phyloP scores from a whole-genome alignment of 495 filamentous ascomycete species.

The Lineolata rhizophorae region DNA sequence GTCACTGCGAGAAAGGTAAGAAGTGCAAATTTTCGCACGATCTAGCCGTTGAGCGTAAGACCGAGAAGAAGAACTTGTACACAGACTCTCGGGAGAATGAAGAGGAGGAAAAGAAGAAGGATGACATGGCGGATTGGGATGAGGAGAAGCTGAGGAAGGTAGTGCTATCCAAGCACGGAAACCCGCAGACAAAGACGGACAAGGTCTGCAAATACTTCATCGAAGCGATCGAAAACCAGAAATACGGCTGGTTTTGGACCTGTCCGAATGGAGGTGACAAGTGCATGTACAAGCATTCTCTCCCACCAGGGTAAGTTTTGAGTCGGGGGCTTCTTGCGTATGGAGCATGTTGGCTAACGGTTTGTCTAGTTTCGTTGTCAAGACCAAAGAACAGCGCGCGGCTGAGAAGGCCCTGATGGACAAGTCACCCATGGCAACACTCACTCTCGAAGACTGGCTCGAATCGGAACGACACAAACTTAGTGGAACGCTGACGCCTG shows the following conservation, averaged over 20 bases:
- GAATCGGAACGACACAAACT: constrained; percentile 89
- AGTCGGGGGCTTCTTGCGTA: neutral
- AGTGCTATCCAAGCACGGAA: constrained; percentile 87
- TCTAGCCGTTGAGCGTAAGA: constrained; percentile 66
- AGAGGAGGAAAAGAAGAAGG: constrained; percentile 50
- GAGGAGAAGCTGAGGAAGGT: constrained; percentile 86
- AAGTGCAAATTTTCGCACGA: constrained; percentile 99
- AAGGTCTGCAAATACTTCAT: constrained; percentile 99
- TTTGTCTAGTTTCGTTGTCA: constrained; percentile 58
- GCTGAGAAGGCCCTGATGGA: constrained; percentile 96
- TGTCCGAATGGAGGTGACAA: constrained; percentile 95
- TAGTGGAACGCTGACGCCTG: constrained; percentile 72
- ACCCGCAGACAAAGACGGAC: constrained; percentile 86
- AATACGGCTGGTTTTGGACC: constrained; percentile 98
- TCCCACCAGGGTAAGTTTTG: constrained; percentile 58
- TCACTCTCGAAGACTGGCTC: constrained; percentile 93
- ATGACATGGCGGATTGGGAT: constrained; percentile 91
- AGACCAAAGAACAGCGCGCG: constrained; percentile 91
- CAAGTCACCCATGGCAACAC: constrained; percentile 80
- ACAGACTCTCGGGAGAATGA: constrained; percentile 53
- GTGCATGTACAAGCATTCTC: constrained; percentile 94
- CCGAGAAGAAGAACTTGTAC: constrained; percentile 80
- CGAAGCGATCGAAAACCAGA: constrained; percentile 89
- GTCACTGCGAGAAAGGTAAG: constrained; percentile 81
- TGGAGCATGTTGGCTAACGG: neutral